Evolutionary conservation across 148 eudicot genomes (phyloP).

Genomic region (Cornus kousa): DNA sequence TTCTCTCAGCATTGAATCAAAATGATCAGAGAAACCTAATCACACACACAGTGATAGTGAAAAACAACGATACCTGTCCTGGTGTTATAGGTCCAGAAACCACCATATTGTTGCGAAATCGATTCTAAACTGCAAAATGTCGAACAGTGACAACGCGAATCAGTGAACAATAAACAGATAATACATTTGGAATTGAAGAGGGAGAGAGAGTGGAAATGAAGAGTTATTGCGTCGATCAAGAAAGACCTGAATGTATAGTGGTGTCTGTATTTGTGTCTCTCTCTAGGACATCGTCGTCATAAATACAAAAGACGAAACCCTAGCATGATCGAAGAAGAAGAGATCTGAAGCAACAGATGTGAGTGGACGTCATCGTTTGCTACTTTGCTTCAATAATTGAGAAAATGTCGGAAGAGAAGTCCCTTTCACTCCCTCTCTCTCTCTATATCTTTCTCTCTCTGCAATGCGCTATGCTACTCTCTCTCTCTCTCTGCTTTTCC

Average conservation of each 20-base stretch:
- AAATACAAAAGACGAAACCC: conserved; percentile 23
- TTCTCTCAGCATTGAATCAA: not conserved
- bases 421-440: conserved; percentile 11
- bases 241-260: not conserved
- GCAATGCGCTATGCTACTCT: no score
- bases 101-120: conserved; percentile 22
- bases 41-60: not conserved
- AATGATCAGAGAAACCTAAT: not conserved
- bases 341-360: conserved; percentile 18
- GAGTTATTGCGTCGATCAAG: not conserved
- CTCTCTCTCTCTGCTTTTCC: not conserved
- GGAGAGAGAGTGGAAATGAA: not conserved
- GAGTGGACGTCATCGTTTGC: not conserved
- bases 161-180: not conserved
- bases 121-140: not conserved
- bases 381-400: conserved; percentile 28
- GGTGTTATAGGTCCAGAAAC: conserved; percentile 44
- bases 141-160: not conserved
- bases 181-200: not conserved
- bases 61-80: conserved; percentile 35
- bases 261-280: not conserved
- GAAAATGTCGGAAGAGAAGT: conserved; percentile 25
- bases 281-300: conserved; percentile 15
- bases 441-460: no score
- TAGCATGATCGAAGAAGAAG: not conserved